Percentiles rank a stretch among this genome's conserved stretches.
These are phyloP conservation scores for Silene vulgaris DNA, from an alignment of 179 eudicot genomes.

Conservation along the genomic window DNA sequence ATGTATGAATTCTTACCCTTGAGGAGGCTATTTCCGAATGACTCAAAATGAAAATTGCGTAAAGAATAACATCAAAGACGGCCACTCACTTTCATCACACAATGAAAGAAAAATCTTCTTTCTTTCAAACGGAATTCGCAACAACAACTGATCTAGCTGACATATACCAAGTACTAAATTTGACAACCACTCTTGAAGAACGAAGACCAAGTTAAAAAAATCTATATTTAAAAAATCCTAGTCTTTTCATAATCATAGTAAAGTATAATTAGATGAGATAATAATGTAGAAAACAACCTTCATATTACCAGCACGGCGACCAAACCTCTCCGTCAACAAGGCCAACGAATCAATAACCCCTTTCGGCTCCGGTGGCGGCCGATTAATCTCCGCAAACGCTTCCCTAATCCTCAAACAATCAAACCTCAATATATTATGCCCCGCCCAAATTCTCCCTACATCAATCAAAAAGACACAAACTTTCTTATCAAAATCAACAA, in stretches of 20 bases:
- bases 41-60: no score
- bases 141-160: no score
- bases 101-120: no score
- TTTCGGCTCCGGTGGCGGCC: constrained; percentile 81
- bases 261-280: background rate
- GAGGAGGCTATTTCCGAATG: no score
- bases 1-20: no score
- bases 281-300: constrained; percentile 45
- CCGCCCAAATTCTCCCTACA: constrained; percentile 98
- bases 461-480: constrained; percentile 1
- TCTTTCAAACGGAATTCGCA: no score
- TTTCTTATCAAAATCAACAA: background rate
- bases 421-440: constrained; percentile 87
- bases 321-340: constrained; percentile 82
- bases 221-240: background rate
- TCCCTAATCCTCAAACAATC: constrained; percentile 81
- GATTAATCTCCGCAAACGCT: constrained; percentile 70
- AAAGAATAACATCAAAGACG: no score
- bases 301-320: constrained; percentile 98
- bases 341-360: constrained; percentile 88
- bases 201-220: no score
- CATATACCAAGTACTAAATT: no score
- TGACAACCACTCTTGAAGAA: no score
- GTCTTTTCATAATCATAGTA: background rate
- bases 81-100: no score